phyloP scores from a whole-genome alignment of 805 yeast genomes.

The Candida montana region DNA sequence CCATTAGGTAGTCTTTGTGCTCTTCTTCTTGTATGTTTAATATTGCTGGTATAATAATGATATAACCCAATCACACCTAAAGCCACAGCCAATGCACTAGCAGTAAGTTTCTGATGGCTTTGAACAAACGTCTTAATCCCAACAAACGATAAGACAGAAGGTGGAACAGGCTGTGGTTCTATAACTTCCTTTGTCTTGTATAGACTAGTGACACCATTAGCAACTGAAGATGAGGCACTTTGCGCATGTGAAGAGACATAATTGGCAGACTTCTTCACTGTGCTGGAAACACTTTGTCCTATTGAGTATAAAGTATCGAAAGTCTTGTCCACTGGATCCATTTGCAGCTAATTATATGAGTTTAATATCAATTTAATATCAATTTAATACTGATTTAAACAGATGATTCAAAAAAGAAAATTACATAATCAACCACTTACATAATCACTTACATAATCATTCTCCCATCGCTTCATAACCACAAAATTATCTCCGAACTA shows the following conservation, averaged over 20 bases:
- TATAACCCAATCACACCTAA: not conserved
- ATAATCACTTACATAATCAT: too few relatives aligned
- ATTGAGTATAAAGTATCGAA: conserved; percentile 15
- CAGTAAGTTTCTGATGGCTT: not conserved
- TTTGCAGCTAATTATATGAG: not conserved
- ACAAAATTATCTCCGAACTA: not conserved
- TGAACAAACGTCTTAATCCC: not conserved
- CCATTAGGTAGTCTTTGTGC: conserved; percentile 65
- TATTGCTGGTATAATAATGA: not conserved
- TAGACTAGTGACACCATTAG: not conserved
- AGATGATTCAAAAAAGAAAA: too few relatives aligned
- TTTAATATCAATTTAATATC: too few relatives aligned
- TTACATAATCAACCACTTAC: too few relatives aligned
- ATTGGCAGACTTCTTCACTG: not conserved
- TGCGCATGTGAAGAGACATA: not conserved
- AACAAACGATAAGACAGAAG: not conserved
- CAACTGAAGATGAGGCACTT: not conserved
- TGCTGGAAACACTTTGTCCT: conserved; percentile 4
- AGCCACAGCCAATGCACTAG: not conserved
- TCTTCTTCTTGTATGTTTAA: conserved; percentile 33
- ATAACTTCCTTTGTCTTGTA: not conserved
- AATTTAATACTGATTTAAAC: too few relatives aligned
- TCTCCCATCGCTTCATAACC: too few relatives aligned
- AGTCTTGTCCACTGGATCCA: conserved; percentile 17
- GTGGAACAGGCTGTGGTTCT: not conserved